Evolutionary conservation across 2,329 filamentous ascomycete genomes (phyloP), one percentile per base, ranked within the genome.

Genomic region (Monosporascus sp.): DNA sequence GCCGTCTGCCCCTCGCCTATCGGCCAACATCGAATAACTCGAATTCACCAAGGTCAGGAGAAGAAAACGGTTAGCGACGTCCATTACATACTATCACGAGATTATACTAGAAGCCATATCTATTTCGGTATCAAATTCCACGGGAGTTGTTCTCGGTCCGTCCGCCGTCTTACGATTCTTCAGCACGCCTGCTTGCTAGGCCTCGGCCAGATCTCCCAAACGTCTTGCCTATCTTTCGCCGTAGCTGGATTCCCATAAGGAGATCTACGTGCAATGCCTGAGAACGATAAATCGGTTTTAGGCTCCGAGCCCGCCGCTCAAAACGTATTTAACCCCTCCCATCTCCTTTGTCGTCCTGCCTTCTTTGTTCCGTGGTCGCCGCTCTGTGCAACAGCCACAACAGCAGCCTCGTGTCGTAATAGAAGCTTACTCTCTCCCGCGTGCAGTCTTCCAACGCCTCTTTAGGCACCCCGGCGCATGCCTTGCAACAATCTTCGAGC

Each of bases 401-500:
- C 9, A 0, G 9, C 31, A 35, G 31, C 25, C 27, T 49, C 27
- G 17, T 38, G 18, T n/a, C 18, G 39, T 47, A 48, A 53, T 57
- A 53, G 48, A 64, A 67, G 60, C 65, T 68, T 62, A 68, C 62
- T 27, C 50, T 52, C 24, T 45, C 56, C 53, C 14, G 50, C 41
- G 17, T 59, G 55, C 63, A 68, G 65, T 54, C 53, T 48, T 57
- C 63, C 31, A 49, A 56, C 46, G 50, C 58, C 37, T 57, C 64
- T 52, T 55, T 65, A 52, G 60, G 63, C 51, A 55, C 57, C 31
- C 59, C 59, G 24, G 54, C 63, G 43, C 54, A 54, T 37, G 60
- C 57, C 27, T 58, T 62, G 53, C 60, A 63, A 48, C 61, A 60
- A 39, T 55, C 56, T 8, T 60, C 72, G 45, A 68, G 63, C 31